These are phyloP conservation scores for Oryza australiensis DNA, from an alignment of 176 grass and related monocot genomes.

Conservation along the genomic window DNA sequence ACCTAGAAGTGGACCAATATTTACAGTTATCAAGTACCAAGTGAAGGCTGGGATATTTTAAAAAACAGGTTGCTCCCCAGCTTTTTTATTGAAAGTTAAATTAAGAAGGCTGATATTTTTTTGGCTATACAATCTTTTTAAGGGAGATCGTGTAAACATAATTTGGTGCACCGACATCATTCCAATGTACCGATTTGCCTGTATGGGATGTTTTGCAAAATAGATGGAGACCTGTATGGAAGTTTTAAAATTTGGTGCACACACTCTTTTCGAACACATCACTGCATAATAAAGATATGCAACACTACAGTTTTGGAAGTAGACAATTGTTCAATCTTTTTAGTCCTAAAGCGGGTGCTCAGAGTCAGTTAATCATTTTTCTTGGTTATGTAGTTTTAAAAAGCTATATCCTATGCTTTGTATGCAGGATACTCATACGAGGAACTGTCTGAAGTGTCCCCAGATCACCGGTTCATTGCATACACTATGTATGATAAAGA, in stretches of 20 bases:
- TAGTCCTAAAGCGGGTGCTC: background rate
- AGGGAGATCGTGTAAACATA: background rate
- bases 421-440: slow-evolving; percentile 86
- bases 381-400: background rate
- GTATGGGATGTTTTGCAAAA: background rate
- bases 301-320: background rate
- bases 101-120: background rate
- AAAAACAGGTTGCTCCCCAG: background rate
- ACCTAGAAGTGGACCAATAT: background rate
- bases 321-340: slow-evolving; percentile 3
- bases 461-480: slow-evolving; percentile 79
- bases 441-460: slow-evolving; percentile 94
- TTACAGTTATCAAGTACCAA: background rate
- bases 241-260: background rate
- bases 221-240: background rate
- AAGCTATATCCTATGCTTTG: slow-evolving; percentile 24
- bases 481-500: slow-evolving; percentile 99
- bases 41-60: background rate
- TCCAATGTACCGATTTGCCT: background rate
- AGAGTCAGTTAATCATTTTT: background rate
- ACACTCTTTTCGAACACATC: background rate
- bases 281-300: background rate
- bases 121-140: background rate
- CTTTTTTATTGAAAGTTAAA: background rate
- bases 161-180: background rate